A percentile compares a stretch with the other conserved stretches of the same genome.
Conservation (phyloP, 352 stramenopile species). For the Blastocystis sp. region DNA sequence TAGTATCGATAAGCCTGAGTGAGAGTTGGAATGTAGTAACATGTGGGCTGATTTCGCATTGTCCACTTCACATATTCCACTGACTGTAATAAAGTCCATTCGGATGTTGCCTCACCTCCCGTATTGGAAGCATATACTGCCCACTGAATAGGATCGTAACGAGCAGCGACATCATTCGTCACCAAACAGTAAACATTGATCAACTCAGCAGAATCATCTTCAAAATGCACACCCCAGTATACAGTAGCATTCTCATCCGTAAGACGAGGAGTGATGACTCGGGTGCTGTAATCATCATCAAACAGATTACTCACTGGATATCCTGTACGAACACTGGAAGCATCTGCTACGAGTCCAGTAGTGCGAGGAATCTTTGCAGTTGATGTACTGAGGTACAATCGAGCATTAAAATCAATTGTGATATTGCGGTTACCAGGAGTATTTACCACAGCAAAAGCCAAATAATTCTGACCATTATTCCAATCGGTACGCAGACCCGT, state of each 20-base stretch:
- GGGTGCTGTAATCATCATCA: constrained; percentile 25
- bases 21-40: constrained; percentile 23
- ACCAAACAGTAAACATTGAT: constrained; percentile 61
- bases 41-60: neutral
- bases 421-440: constrained; percentile 1
- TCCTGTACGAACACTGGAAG: neutral
- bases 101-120: neutral
- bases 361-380: neutral
- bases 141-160: constrained; percentile 9
- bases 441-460: constrained; percentile 54
- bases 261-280: neutral
- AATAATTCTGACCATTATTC: neutral
- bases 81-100: neutral
- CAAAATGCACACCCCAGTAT: constrained; percentile 47
- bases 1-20: constrained; percentile 47
- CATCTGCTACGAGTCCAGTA: neutral
- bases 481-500: constrained; percentile 23
- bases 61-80: neutral
- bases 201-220: constrained; percentile 9
- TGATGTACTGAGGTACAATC: constrained; percentile 39
- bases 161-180: constrained; percentile 1
- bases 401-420: constrained; percentile 31
- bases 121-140: neutral
- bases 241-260: neutral
- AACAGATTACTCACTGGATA: constrained; percentile 35